Percentiles rank a stretch among this genome's conserved stretches.
Evolutionary conservation across 202 grass and related monocot genomes (phyloP).

Genomic region (Setaria viridis): DNA sequence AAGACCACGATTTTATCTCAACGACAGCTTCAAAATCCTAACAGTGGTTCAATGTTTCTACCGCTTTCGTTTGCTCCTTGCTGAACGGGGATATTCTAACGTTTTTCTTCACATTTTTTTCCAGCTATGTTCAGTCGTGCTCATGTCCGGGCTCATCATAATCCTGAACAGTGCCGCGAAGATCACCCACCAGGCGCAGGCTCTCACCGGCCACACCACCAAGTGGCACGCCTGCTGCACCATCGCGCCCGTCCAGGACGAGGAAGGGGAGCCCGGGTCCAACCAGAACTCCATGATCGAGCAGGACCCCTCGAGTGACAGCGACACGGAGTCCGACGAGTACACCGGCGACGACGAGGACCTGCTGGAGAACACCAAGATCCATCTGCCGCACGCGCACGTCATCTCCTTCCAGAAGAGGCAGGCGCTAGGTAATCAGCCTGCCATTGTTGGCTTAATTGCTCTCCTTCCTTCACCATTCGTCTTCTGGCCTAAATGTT

Average conservation of each 20-base stretch:
- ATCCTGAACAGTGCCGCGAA: constrained; percentile 84
- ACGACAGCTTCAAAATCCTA: background rate
- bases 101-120: background rate
- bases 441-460: background rate
- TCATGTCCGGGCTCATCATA: constrained; percentile 81
- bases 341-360: constrained; percentile 72
- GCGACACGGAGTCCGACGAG: constrained; percentile 48
- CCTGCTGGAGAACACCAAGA: constrained; percentile 70
- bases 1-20: background rate
- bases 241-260: constrained; percentile 47
- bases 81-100: background rate
- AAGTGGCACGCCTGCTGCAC: constrained; percentile 97
- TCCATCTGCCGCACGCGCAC: constrained; percentile 40
- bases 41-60: background rate
- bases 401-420: constrained; percentile 95
- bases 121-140: constrained; percentile 84
- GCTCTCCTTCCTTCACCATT: too few relatives aligned
- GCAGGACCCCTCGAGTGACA: constrained; percentile 30
- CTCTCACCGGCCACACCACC: constrained; percentile 80
- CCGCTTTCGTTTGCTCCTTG: background rate
- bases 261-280: constrained; percentile 28
- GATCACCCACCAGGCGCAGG: constrained; percentile 95
- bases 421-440: constrained; percentile 75
- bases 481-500: background rate
- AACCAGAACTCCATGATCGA: constrained; percentile 48